phyloP scores from a whole-genome alignment of 139 green algal genomes.

The Chlamydomonas applanata region DNA sequence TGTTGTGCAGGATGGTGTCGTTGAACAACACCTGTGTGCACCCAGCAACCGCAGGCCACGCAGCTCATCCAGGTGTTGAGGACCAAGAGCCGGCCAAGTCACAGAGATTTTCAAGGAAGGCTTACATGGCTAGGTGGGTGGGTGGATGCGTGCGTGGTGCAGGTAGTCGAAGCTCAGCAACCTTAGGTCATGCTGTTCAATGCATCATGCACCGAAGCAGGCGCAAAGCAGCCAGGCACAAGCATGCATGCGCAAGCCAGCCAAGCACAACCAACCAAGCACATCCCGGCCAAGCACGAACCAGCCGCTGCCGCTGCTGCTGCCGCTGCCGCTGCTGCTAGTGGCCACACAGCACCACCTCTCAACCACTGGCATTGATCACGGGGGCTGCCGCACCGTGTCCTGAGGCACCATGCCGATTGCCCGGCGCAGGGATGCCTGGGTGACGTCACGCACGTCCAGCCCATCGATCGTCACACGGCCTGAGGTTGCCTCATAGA shows the following conservation, averaged over 20 bases:
- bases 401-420: constrained; percentile 77
- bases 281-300: no score
- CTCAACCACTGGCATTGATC: background rate
- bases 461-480: constrained; percentile 66
- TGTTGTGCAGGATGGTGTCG: constrained; percentile 87
- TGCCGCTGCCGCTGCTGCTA: no score
- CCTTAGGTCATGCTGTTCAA: no score
- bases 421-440: constrained; percentile 48
- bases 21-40: constrained; percentile 79
- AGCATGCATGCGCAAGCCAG: no score
- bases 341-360: background rate
- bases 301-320: no score
- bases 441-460: constrained; percentile 72
- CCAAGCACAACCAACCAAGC: no score
- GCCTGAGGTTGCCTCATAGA: constrained; percentile 67
- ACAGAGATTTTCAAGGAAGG: background rate
- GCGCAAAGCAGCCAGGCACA: no score
- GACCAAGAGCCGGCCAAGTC: background rate
- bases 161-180: no score
- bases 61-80: background rate
- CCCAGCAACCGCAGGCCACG: no score
- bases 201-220: no score
- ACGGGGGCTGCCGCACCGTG: background rate
- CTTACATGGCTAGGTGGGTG: background rate
- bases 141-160: no score